Base-by-base conservation (phyloP, 2,329 filamentous ascomycete genomes). In the Mycosphaerella sp. region DNA sequence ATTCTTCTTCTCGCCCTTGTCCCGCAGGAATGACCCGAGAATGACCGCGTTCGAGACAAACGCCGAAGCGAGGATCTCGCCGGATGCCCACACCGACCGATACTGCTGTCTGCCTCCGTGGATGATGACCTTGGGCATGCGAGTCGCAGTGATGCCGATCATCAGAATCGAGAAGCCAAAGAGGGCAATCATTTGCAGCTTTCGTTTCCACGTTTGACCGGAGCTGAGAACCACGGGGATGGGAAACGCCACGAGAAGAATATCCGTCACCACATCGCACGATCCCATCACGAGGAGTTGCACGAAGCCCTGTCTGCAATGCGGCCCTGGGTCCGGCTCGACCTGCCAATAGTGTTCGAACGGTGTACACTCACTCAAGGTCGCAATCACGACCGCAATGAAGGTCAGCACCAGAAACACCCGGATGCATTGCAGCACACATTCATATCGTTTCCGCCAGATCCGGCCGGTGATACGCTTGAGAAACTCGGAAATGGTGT, bases 221-320 rank as follows among this genome's bases (percentile, higher is more conserved):
- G 89, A 93, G 48, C 80, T 79, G 34, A 95, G 70, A 56, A 97
- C 90, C 63, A 97, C 88, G 0, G 91, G 87, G 26, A 96, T 86
- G 0, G 93, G 93, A 61, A 95, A 95, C 50, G 86, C 78, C 60
- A 97, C 83, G 8, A 98, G 82, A 0, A 96, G 76, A 2, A 96
- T 73, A 67, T 98, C 93, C 12, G 92, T 96, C 32, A 95, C 73
- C 56, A 95, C 84, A 67, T 96, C 93, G 70, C 86, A 87, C 5
- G 81, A 79, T n/a, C 89, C 89, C 85, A 95, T 93, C 29, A 89
- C 91, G 59, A 96, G 76, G 48, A 97, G 80, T 65, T 97, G 89
- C 11, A 82, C 87, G 65, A 87, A 95, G 45, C 88, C 91, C 71
- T 91, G 85, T 45, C 93, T 86, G 69, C 93, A 98, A 65, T 81